Evolutionary conservation across 2,329 filamentous ascomycete species (phyloP).

Genomic region (Claviceps sorghi): DNA sequence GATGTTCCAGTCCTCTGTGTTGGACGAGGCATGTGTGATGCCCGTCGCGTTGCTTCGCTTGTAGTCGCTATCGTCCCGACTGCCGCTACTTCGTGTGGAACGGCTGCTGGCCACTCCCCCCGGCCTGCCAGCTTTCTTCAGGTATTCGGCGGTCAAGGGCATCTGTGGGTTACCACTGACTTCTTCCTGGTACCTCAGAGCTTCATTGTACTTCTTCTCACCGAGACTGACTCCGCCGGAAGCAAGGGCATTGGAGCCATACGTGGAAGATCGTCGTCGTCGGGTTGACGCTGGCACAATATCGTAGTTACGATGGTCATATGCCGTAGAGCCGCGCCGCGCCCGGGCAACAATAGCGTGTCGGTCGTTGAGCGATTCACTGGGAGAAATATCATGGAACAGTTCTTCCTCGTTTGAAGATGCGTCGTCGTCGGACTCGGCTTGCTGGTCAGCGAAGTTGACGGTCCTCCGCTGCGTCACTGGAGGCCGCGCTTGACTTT

Average conservation of each 20-base stretch:
- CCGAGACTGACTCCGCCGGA: conserved; percentile 21
- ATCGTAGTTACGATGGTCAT: conserved; percentile 24
- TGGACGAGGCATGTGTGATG: conserved; percentile 38
- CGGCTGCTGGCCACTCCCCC: conserved; percentile 36
- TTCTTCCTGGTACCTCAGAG: conserved; percentile 36
- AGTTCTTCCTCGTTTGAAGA: conserved; percentile 20
- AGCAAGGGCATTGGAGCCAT: conserved; percentile 20
- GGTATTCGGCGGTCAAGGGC: conserved; percentile 40
- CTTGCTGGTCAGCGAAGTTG: conserved; percentile 16
- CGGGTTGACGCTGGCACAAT: conserved; percentile 24
- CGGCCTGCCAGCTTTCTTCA: conserved; percentile 34
- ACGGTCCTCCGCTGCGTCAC: conserved; percentile 16
- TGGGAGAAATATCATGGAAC: conserved; percentile 25
- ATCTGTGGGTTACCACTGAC: conserved; percentile 29
- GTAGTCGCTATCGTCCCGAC: conserved; percentile 50
- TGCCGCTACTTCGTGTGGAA: conserved; percentile 43
- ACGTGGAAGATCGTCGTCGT: conserved; percentile 26
- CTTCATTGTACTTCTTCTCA: conserved; percentile 24
- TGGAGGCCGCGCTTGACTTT: conserved; percentile 18
- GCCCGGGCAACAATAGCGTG: conserved; percentile 18
- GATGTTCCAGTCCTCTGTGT: conserved; percentile 45
- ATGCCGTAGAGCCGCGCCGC: conserved; percentile 21
- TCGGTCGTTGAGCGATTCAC: conserved; percentile 19
- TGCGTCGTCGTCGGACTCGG: conserved; percentile 25
- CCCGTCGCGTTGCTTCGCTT: conserved; percentile 46